phyloP scores from a whole-genome alignment of 2,329 filamentous ascomycete genomes.

The Lecanicillium sp. region DNA sequence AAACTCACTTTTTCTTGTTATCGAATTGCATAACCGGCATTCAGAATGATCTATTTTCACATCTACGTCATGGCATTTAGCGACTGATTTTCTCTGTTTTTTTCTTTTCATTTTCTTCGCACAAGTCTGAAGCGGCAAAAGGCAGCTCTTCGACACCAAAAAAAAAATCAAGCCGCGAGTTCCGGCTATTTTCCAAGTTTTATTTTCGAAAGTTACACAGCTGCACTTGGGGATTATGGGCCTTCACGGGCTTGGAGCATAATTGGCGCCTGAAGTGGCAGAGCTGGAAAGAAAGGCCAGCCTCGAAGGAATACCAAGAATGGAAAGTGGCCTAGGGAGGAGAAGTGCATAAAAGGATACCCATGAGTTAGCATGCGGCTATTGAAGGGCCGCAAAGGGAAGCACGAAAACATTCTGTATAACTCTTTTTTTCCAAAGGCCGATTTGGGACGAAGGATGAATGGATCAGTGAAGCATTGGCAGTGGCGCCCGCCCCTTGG shows the following conservation, averaged over 20 bases:
- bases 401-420: background rate
- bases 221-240: constrained; percentile 11
- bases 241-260: constrained; percentile 11
- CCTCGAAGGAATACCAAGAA: constrained; percentile 23
- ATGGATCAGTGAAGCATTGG: background rate
- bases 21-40: constrained; percentile 14
- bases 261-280: constrained; percentile 13
- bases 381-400: background rate
- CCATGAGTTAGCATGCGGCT: constrained; percentile 3
- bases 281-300: constrained; percentile 18
- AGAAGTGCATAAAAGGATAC: constrained; percentile 11
- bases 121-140: constrained; percentile 20
- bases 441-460: no score
- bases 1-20: constrained; percentile 3
- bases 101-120: constrained; percentile 20
- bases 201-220: constrained; percentile 15
- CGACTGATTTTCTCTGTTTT: constrained; percentile 26
- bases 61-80: constrained; percentile 39
- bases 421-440: no score
- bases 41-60: constrained; percentile 25
- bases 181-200: constrained; percentile 20
- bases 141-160: constrained; percentile 24
- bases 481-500: background rate
- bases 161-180: constrained; percentile 27
- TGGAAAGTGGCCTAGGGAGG: constrained; percentile 18